Percentiles rank a stretch among this genome's conserved stretches.
These are phyloP conservation scores for Penicillium sp. DNA, from an alignment of 2,329 filamentous ascomycete species.

Conservation along the genomic window DNA sequence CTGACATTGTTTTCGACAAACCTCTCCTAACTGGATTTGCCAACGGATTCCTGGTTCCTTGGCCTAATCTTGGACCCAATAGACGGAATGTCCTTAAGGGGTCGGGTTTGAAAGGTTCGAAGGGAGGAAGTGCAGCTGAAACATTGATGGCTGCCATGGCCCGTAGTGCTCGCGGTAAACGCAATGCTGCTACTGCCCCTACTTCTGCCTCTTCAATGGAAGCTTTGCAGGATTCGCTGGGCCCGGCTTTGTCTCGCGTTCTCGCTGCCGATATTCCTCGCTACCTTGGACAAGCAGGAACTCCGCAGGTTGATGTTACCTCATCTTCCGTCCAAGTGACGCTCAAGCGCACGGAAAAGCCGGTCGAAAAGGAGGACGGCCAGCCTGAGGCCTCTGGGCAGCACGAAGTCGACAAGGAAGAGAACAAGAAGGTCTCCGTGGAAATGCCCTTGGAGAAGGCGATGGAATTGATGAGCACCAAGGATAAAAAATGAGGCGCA, in stretches of 20 bases:
- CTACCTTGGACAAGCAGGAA: background rate
- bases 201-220: background rate
- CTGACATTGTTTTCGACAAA: slow-evolving; percentile 8
- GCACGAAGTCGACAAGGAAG: background rate
- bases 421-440: background rate
- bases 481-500: background rate
- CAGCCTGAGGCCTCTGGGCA: background rate
- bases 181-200: background rate
- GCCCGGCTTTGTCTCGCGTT: background rate
- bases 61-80: slow-evolving; percentile 5
- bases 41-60: background rate
- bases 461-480: background rate
- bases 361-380: background rate
- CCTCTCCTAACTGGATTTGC: background rate
- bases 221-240: background rate
- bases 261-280: background rate
- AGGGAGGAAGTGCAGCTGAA: background rate
- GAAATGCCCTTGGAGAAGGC: background rate
- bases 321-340: background rate
- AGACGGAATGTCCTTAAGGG: background rate
- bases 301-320: background rate
- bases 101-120: background rate
- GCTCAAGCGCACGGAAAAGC: background rate
- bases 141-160: background rate
- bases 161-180: background rate